Base-by-base conservation (phyloP, 2,329 filamentous ascomycete species). In the Epichloe elymi region DNA sequence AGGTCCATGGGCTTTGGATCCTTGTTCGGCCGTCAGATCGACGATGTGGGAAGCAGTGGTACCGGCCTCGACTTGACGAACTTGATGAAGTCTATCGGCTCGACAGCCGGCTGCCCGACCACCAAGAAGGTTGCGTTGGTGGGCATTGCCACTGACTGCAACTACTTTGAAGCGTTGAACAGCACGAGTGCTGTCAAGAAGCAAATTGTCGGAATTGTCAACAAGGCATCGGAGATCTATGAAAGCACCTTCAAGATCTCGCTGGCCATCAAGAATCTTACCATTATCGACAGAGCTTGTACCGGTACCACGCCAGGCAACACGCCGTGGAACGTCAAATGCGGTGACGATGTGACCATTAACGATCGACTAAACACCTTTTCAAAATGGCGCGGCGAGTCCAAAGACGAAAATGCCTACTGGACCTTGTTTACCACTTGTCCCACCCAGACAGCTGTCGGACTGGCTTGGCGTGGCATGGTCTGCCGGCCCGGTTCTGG, bases 221-320 rank as follows among this genome's bases (percentile, higher is more conserved):
- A 95, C 69, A 75, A 82, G 43, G 93, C 93, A 0, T 96, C 91
- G 2, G 79, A 82, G 55, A 70, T 96, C 10, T 98, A 93, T 63
- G 93, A 98, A 66, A 80, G 76, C 59, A 86, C 86, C 7, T 97
- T 98, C 72, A 96, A 96, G 67, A 91, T 98, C 60, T 91, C 90
- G 0, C 80, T 98, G 37, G 93, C 89, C 42, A 80, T 98, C 54
- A 81, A 84, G 58, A 95, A 95, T 62, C 68, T 98, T 49, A 86
- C 88, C 33, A 79, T 96, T 54, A 87, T 80, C 51, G 80, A 87
- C 43, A 67, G 75, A 4, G 72, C 73, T n/a, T 98, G 93, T 61
- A 88, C 91, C 0, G 79, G 79, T 4, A 78, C 80, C 0, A 70
- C 85, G 5, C 75, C 82, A 10, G 63, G 78, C 2, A 76, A 82